Evolutionary conservation across 805 yeast genomes (phyloP), one percentile per base, ranked within the genome.

Genomic region (Kodamaea jinghongensis): DNA sequence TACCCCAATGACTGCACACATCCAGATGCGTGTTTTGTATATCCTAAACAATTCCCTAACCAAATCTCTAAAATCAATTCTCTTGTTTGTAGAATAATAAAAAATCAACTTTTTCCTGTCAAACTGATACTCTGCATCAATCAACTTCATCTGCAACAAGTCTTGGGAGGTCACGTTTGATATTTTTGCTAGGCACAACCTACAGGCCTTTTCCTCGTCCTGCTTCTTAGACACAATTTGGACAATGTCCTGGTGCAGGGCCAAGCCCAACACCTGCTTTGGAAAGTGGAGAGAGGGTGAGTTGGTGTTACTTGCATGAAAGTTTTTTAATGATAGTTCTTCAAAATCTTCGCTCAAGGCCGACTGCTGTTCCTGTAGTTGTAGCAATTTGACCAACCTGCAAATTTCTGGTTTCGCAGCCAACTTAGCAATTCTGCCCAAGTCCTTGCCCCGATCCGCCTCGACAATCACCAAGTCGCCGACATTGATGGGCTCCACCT

Each of bases 381-480:
- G 89, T 48, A 74, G 66, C 52, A 78, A 66, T 56, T 83, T 83
- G 58, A 86, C 62, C 44, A 78, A 61, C 33, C 87, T 70, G 0
- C 91, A 90, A 51, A 81, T 85, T 49, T 79, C 85, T 27, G 75
- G 61, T 3, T 81, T 64, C 17, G 86, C 73, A 49, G 78, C 72
- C 50, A 79, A 62, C 43, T 73, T 71, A 27, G 76, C 75, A 32
- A 86, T 75, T 52, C 75, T 74, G 27, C 95, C 95, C 44, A 86
- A 69, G 60, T 86, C 95, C 27, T 78, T 64, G 27, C 95, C 95
- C 25, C 95, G 67, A 54, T 86, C 95, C 1, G 93, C 95, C 54
- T 86, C 91, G 12, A 85, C 95, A 52, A 85, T 77, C 11, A 86
- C 91, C 52, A 83, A 69, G 54, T 83, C 89, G 15, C 85, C 85